Evolutionary conservation across 192 early-diverging fungal species (phyloP), one percentile per base, ranked within the genome.

Genomic region (Globomyces pollinis-pini): DNA sequence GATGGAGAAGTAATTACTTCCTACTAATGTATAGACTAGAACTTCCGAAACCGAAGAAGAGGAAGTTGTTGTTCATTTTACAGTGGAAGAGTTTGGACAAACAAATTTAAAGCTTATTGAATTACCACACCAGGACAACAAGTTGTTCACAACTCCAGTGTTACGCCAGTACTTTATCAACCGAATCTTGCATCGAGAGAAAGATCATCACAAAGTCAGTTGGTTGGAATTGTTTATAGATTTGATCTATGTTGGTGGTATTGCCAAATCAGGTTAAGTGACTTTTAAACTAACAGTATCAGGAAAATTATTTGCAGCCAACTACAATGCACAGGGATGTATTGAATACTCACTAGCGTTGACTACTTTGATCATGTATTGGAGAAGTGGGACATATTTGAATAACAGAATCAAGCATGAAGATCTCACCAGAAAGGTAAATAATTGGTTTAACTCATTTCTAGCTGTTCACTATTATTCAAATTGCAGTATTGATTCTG

Each of bases 211-310:
- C 20, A 31, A 53, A 31, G 29, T 54, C 7, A 21, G 38, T 3
- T 67, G 65, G 65, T 12, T 16, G 11, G 65, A 67, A 38, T 41
- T 67, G 11, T 67, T 67, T 56, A 20, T 56, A 2, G 65, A 67
- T 38, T 41, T 67, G 1, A 38, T 67, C 1, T 67, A 67, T 43
- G 59, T 61, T 18, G 65, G 65, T 23, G 28, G 41, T 33, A 31
- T 61, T 32, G 29, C 16, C 13, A 61, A 53, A 38, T 21, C 5
- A 47, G 5, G 3, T 26, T 26, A 47, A 26, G 44, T 0, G 44
- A 20, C 0, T 28, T 47, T 47, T 47, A 20, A 23, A 47, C n/a
- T n/a, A n/a, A n/a, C n/a, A n/a, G n/a, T 28, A 26, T 8, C 44
- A 2, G 44, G 44, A 7, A 26, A 47, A 28, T 20, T 47, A 21